Evolutionary conservation across 805 yeast genomes (phyloP), one percentile per base, ranked within the genome.

Genomic region (Brettanomyces nanus): DNA sequence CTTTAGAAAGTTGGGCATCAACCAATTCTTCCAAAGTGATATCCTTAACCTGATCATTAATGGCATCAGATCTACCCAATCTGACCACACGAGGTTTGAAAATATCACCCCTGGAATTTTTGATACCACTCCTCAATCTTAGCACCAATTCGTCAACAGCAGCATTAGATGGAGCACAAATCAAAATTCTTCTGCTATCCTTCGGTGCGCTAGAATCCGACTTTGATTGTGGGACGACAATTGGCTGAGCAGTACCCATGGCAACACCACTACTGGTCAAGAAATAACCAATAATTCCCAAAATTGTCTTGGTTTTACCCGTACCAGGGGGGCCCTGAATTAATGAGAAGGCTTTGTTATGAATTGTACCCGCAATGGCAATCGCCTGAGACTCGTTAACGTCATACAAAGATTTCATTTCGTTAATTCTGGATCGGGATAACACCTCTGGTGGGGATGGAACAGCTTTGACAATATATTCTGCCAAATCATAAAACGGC

Each of bases 271-370:
- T 31, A 19, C 56, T 45, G 0, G 85, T 71, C 31, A 84, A 57
- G 42, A 78, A 75, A 39, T 86, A 76, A 0, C 97, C 96, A 23
- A 90, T 74, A 35, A 90, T 80, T 19, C 97, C 97, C 32, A 92
- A 58, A 61, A 94, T 92, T 0, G 99, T 92, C 56, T 90, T 94
- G 1, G 99, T 94, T 58, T 92, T 92, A 66, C 99, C 99, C 0
- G 97, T 90, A 59, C 99, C 99, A 0, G 99, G 99, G 0, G 99
- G 99, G 41, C 97, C 99, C 62, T 92, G 98, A 57, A 92, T 89
- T 37, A 92, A 66, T 0, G 94, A 80, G 53, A 92, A 86, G 0
- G 98, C 99, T 1, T 67, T 66, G 6, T 72, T 65, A 19, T 66
- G 57, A 22, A 77, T 74, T 0, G 95, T 73, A 1, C 86, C 85